phyloP scores from a whole-genome alignment of 106 monocot species.

The Apostasia shenzhenica region DNA sequence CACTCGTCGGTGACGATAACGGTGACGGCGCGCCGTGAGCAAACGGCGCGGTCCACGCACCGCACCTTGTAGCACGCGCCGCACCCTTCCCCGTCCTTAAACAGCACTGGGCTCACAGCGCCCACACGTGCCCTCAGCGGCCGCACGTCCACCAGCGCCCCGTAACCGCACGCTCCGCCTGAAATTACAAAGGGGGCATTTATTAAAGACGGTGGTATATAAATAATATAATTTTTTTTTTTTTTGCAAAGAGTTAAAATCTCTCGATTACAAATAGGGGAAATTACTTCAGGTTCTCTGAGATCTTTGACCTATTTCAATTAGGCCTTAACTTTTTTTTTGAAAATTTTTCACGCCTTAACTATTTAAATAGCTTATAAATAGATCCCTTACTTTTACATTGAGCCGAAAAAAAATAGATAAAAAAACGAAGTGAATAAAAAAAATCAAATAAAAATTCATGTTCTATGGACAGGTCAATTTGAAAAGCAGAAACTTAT shows the following conservation, averaged over 20 bases:
- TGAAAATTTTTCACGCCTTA: no score
- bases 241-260: background rate
- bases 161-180: constrained; percentile 97
- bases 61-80: constrained; percentile 94
- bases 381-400: no score
- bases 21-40: constrained; percentile 80
- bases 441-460: no score
- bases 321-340: no score
- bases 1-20: constrained; percentile 92
- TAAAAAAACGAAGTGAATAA: no score
- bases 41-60: constrained; percentile 52
- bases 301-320: background rate
- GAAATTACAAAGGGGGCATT: background rate
- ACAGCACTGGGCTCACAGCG: constrained; percentile 89
- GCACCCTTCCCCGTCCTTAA: constrained; percentile 79
- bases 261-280: no score
- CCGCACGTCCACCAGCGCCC: constrained; percentile 81
- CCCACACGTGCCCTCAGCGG: constrained; percentile 77
- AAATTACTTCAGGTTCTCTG: no score
- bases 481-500: no score
- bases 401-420: no score
- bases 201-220: background rate
- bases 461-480: no score
- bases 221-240: no score
- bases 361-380: no score